A percentile compares a stretch with the other conserved stretches of the same genome.
phyloP scores from a whole-genome alignment of 1,284 basidiomycete genomes.

The Leucoagaricus sp. region DNA sequence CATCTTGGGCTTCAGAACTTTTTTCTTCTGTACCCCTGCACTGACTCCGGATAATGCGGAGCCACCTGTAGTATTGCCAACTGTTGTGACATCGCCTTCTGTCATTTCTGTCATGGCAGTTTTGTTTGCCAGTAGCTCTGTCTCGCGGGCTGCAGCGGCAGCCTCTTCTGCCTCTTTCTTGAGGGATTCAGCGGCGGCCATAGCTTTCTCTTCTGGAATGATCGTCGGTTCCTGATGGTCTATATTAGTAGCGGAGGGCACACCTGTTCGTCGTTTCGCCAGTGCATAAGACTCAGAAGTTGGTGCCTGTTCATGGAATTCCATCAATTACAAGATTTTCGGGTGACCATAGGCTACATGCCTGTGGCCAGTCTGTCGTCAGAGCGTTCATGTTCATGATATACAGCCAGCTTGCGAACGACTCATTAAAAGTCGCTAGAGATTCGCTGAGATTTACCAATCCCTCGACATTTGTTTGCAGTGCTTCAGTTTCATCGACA shows the following conservation, averaged over 20 bases:
- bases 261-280: constrained; percentile 64
- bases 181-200: constrained; percentile 44
- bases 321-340: too few species aligned
- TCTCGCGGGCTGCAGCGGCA: constrained; percentile 31
- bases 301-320: constrained; percentile 49
- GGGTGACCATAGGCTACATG: constrained; percentile 32
- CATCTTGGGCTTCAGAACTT: constrained; percentile 63
- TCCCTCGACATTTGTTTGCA: constrained; percentile 76
- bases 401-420: constrained; percentile 90
- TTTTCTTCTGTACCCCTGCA: constrained; percentile 53
- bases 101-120: constrained; percentile 46
- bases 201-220: constrained; percentile 45
- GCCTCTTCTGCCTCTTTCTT: constrained; percentile 28
- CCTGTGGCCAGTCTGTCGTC: constrained; percentile 91
- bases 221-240: background rate
- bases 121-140: constrained; percentile 40
- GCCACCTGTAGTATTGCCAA: constrained; percentile 40
- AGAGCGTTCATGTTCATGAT: constrained; percentile 94
- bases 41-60: constrained; percentile 25
- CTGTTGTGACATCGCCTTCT: constrained; percentile 42
- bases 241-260: constrained; percentile 16
- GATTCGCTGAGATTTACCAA: constrained; percentile 75
- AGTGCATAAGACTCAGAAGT: constrained; percentile 60
- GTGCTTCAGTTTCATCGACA: constrained; percentile 81
- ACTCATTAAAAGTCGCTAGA: constrained; percentile 88